phyloP scores from a whole-genome alignment of 208 protist genomes.

The Balamuthia mandrillaris region DNA sequence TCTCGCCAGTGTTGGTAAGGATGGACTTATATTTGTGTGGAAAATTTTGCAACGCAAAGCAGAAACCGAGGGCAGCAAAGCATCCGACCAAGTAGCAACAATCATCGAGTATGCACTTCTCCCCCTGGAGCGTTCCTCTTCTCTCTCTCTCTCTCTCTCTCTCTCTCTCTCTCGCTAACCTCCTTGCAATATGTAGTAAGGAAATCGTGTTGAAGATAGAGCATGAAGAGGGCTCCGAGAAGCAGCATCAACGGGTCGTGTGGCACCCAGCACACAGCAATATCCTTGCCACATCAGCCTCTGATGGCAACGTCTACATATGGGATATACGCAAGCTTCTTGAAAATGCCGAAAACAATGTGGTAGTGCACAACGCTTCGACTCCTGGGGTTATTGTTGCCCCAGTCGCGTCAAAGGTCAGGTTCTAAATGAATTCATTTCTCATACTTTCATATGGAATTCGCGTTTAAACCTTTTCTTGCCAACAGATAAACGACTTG shows the following conservation, averaged over 20 bases:
- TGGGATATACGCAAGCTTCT: slow-evolving; percentile 7
- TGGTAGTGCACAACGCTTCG: no score
- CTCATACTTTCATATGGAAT: no score
- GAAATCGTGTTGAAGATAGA: neutral
- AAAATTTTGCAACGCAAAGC: neutral
- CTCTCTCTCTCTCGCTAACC: neutral
- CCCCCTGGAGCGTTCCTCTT: neutral
- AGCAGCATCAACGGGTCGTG: neutral
- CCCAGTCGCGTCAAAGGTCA: no score
- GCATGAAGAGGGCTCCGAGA: neutral
- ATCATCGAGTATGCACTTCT: neutral
- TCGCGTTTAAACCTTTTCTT: no score
- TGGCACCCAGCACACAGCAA: neutral
- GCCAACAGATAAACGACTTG: slow-evolving; percentile 23
- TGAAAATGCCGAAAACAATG: no score
- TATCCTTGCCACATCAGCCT: slow-evolving; percentile 3
- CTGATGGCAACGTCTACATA: neutral
- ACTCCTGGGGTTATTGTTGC: no score
- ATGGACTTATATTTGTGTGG: slow-evolving; percentile 27
- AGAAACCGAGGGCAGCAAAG: neutral
- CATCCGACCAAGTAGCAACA: no score
- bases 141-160: neutral
- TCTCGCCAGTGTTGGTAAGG: neutral
- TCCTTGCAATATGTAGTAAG: neutral
- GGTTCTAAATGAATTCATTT: no score